Percentiles rank a stretch among this genome's conserved stretches.
These are phyloP conservation scores for Nicotiana noctiflora DNA, from an alignment of 257 asterid species.

Conservation along the genomic window DNA sequence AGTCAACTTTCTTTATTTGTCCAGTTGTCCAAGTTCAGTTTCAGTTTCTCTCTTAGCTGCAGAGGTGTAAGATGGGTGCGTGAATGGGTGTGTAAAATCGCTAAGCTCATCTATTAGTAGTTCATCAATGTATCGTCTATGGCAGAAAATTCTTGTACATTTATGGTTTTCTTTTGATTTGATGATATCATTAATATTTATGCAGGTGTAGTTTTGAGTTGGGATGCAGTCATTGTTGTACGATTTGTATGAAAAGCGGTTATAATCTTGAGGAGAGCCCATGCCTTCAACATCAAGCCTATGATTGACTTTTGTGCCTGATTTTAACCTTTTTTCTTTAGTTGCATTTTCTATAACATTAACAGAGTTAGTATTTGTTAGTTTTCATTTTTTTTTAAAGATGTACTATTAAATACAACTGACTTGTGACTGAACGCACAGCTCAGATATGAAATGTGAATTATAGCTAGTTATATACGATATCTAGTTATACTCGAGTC, in stretches of 20 bases:
- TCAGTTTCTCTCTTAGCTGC: background rate
- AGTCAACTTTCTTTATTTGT: background rate
- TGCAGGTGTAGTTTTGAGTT: background rate
- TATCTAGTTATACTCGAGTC: background rate
- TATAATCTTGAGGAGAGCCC: background rate
- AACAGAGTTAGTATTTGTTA: background rate
- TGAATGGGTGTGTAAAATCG: background rate
- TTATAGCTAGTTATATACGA: background rate
- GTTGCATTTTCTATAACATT: background rate
- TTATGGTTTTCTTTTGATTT: background rate
- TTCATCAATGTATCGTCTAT: background rate
- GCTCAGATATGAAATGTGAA: background rate
- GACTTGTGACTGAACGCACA: background rate
- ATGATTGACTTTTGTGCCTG: background rate
- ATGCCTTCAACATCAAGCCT: background rate
- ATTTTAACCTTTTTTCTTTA: background rate
- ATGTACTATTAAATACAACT: background rate
- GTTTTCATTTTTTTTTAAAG: background rate
- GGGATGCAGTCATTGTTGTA: background rate
- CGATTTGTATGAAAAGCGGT: background rate
- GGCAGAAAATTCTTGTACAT: background rate
- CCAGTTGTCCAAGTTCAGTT: background rate
- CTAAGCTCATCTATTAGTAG: background rate
- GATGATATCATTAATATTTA: background rate
- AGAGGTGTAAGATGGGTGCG: background rate